Percentiles rank a stretch among this genome's conserved stretches.
Evolutionary conservation across 768 basidiomycete species (phyloP).

Genomic region (Russula sp.): DNA sequence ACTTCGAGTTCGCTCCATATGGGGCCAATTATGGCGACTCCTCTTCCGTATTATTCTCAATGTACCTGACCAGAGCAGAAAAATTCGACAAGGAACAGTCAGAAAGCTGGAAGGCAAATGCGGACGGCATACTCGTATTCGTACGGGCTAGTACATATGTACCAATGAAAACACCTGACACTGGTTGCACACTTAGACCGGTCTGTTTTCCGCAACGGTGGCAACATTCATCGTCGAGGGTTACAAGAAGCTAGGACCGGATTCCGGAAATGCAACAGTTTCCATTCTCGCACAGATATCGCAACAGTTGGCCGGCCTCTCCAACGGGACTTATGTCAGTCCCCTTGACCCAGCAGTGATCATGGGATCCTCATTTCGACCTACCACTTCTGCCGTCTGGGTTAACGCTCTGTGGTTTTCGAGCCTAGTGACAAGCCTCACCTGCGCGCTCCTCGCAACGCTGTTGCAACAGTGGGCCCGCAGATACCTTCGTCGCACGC

Average conservation of each 20-base stretch:
- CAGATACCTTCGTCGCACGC: not conserved
- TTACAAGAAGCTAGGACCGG: conserved; percentile 4
- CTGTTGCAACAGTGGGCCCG: not conserved
- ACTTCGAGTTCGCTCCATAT: not conserved
- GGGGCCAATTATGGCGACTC: not conserved
- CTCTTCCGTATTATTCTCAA: conserved; percentile 9
- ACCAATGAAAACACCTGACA: not conserved
- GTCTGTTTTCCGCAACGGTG: conserved; percentile 14
- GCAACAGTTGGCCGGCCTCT: not conserved
- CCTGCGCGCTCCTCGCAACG: not conserved
- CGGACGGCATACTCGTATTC: conserved; percentile 5
- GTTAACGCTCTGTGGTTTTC: not conserved
- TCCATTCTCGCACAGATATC: not conserved
- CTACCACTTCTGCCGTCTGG: not conserved
- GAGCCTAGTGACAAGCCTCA: not conserved
- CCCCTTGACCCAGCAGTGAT: not conserved
- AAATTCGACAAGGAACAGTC: conserved; percentile 11
- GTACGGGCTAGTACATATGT: not conserved
- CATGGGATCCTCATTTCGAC: not conserved
- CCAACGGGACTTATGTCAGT: not conserved
- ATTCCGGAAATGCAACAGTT: not conserved
- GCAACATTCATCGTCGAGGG: conserved; percentile 12
- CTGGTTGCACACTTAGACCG: not conserved
- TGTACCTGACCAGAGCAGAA: conserved; percentile 10
- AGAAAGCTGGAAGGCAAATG: conserved; percentile 13